These are phyloP conservation scores for Candida manassasensis DNA, from an alignment of 805 yeast genomes.

Conservation along the genomic window DNA sequence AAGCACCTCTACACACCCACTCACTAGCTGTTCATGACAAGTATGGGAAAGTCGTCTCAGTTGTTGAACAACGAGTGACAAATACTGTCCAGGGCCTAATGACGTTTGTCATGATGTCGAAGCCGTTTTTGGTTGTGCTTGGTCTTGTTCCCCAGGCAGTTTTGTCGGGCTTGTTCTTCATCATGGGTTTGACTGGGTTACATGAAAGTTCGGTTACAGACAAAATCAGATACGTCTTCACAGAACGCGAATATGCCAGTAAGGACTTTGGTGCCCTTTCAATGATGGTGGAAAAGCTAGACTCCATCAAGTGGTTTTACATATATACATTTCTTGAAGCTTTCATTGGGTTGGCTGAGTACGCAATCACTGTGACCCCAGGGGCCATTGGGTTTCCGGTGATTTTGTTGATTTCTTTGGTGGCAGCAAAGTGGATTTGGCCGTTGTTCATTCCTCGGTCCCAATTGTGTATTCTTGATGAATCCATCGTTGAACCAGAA, in stretches of 20 bases:
- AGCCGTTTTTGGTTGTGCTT: conserved; percentile 77
- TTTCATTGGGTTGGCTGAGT: conserved; percentile 72
- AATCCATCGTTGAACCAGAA: conserved; percentile 47
- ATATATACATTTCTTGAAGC: conserved; percentile 56
- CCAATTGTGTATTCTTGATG: conserved; percentile 63
- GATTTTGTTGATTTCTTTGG: conserved; percentile 65
- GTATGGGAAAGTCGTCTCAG: conserved; percentile 40
- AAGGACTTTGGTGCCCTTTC: conserved; percentile 33
- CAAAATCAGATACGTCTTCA: conserved; percentile 56
- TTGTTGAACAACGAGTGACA: conserved; percentile 87
- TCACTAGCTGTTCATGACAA: conserved; percentile 58
- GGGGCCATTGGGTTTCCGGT: conserved; percentile 96
- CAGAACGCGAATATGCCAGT: conserved; percentile 45
- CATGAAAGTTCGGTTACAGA: conserved; percentile 60
- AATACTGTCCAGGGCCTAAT: conserved; percentile 81
- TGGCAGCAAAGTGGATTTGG: conserved; percentile 57
- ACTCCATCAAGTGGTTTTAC: conserved; percentile 44
- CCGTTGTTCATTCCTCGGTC: conserved; percentile 56
- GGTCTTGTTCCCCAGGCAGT: conserved; percentile 91
- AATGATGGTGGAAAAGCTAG: conserved; percentile 24
- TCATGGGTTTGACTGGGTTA: conserved; percentile 85
- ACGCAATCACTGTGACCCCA: conserved; percentile 76
- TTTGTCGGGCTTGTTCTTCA: conserved; percentile 84
- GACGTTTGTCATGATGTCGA: conserved; percentile 81
- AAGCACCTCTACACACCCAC: conserved; percentile 89